phyloP scores from a whole-genome alignment of 106 monocot species.

The Dioscorea dumetorum region DNA sequence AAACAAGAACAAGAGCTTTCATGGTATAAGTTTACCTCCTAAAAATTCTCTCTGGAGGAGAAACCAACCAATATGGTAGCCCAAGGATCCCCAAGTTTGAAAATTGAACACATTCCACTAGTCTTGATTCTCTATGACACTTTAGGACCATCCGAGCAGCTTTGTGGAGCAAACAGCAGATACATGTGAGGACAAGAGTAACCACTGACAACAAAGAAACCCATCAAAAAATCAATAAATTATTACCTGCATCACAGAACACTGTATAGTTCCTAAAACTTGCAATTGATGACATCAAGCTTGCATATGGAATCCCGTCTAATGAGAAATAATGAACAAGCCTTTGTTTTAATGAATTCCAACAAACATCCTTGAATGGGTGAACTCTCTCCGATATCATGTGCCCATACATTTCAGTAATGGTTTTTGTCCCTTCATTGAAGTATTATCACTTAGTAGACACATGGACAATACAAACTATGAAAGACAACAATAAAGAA shows the following conservation, averaged over 20 bases:
- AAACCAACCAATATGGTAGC: slow-evolving; percentile 71
- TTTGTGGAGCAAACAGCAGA: slow-evolving; percentile 12
- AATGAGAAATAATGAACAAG: slow-evolving; percentile 8
- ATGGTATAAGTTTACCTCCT: slow-evolving; percentile 33
- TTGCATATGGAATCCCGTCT: slow-evolving; percentile 31
- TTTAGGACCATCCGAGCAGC: slow-evolving; percentile 57
- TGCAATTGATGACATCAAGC: slow-evolving; percentile 58
- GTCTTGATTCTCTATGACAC: slow-evolving; percentile 24
- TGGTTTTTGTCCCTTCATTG: slow-evolving; percentile 38
- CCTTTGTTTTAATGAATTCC: slow-evolving; percentile 4
- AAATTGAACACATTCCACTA: slow-evolving; percentile 34
- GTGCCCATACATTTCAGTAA: slow-evolving; percentile 37
- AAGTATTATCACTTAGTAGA: slow-evolving; percentile 3
- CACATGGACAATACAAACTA: background rate
- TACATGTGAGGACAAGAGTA: background rate
- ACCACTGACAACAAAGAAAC: background rate
- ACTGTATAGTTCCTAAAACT: slow-evolving; percentile 30
- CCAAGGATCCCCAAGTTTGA: slow-evolving; percentile 64
- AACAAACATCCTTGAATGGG: slow-evolving; percentile 27
- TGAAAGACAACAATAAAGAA: slow-evolving; percentile 8
- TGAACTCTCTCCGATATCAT: slow-evolving; percentile 40
- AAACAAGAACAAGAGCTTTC: background rate
- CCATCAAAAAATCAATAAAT: background rate
- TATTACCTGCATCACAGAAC: slow-evolving; percentile 66
- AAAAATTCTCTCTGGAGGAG: slow-evolving; percentile 61